These are phyloP conservation scores for Cucumis cinereus DNA, from an alignment of 306 rosid genomes.

Conservation along the genomic window DNA sequence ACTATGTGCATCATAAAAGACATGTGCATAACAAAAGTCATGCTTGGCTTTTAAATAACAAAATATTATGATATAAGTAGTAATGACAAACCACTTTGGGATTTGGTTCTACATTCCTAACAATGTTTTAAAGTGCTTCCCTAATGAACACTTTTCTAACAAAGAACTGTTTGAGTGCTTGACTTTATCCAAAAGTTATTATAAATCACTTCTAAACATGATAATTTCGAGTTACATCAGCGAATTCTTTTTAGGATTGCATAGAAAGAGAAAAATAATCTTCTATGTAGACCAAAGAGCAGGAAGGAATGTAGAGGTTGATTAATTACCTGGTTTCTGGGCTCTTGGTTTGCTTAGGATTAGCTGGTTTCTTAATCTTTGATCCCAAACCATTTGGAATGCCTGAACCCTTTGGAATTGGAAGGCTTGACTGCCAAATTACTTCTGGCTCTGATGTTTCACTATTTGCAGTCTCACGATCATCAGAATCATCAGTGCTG, in stretches of 20 bases:
- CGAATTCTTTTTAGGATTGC: not conserved
- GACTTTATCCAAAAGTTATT: not conserved
- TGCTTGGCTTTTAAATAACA: too few species aligned
- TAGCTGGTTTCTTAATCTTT: conserved; percentile 33
- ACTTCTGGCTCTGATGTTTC: conserved; percentile 81
- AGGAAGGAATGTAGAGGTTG: not conserved
- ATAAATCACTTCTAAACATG: not conserved
- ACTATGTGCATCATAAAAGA: not conserved
- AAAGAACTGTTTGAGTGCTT: not conserved
- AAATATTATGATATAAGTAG: not conserved
- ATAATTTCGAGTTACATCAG: not conserved
- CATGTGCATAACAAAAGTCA: not conserved
- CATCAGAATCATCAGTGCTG: conserved; percentile 59
- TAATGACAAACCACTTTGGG: not conserved
- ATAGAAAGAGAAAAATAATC: not conserved
- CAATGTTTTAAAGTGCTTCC: not conserved
- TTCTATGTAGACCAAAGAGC: not conserved
- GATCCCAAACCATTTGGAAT: conserved; percentile 33
- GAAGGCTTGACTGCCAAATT: conserved; percentile 40
- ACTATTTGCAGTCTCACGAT: conserved; percentile 55
- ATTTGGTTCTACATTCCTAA: not conserved
- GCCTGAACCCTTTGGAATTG: conserved; percentile 23
- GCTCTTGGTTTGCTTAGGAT: conserved; percentile 27
- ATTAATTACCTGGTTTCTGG: conserved; percentile 47
- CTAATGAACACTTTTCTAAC: not conserved